Percentiles rank a stretch among this genome's conserved stretches.
phyloP scores from a whole-genome alignment of 768 basidiomycete genomes.

The Pisolithus microcarpus region DNA sequence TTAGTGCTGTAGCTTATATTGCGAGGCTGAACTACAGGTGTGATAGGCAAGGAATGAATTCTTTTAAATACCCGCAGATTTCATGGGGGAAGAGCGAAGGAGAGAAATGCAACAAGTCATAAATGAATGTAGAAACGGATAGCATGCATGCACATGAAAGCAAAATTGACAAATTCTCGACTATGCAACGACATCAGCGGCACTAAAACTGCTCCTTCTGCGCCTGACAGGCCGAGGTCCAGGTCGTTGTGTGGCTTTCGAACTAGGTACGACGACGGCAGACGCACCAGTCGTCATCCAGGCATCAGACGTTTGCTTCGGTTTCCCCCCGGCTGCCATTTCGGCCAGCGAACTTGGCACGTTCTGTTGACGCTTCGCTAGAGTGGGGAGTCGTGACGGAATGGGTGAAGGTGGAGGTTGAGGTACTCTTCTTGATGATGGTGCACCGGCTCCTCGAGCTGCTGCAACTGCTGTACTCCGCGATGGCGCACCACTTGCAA shows the following conservation, averaged over 20 bases:
- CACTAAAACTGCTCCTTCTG: conserved; percentile 81
- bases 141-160: conserved; percentile 8
- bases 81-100: background rate
- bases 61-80: background rate
- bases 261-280: conserved; percentile 63
- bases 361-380: conserved; percentile 48
- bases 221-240: conserved; percentile 66
- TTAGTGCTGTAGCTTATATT: background rate
- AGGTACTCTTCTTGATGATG: conserved; percentile 31
- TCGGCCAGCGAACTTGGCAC: conserved; percentile 43
- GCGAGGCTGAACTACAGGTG: background rate
- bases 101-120: background rate
- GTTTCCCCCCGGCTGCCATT: conserved; percentile 35
- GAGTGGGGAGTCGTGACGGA: conserved; percentile 72
- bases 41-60: background rate
- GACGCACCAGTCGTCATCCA: conserved; percentile 73
- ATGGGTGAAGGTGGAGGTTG: conserved; percentile 55
- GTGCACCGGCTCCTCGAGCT: conserved; percentile 23
- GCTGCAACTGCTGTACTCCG: conserved; percentile 41
- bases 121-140: background rate
- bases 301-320: conserved; percentile 40
- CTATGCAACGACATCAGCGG: conserved; percentile 78
- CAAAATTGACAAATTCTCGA: conserved; percentile 5
- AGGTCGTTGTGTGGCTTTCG: conserved; percentile 63
- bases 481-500: conserved; percentile 47